These are phyloP conservation scores for Mucuna pruriens DNA, from an alignment of 306 rosid genomes.

Conservation along the genomic window DNA sequence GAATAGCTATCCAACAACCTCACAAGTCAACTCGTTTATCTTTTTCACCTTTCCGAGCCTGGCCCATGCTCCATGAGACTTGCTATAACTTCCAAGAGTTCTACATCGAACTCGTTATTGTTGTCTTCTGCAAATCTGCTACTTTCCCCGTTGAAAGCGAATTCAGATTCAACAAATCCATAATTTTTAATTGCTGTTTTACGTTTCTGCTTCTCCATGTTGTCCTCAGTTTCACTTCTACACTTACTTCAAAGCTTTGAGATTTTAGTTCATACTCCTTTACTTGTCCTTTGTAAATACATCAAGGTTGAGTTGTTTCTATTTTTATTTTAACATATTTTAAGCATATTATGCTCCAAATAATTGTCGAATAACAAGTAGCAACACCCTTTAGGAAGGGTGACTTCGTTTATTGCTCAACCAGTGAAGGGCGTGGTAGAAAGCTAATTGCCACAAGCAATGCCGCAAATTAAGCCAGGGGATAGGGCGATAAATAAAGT, in stretches of 20 bases:
- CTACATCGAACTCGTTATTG: background rate
- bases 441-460: background rate
- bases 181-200: background rate
- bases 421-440: background rate
- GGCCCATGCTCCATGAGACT: background rate
- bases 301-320: background rate
- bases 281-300: background rate
- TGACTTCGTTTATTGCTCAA: too few relatives aligned
- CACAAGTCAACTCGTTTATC: too few relatives aligned
- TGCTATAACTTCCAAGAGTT: background rate
- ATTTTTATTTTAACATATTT: background rate
- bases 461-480: background rate
- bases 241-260: background rate
- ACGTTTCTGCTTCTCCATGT: background rate
- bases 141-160: background rate
- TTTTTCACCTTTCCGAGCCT: too few relatives aligned
- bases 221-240: background rate
- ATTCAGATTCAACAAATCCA: background rate
- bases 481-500: background rate
- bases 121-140: background rate
- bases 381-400: too few relatives aligned
- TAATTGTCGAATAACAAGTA: too few relatives aligned
- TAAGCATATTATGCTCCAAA: background rate
- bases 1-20: too few relatives aligned
- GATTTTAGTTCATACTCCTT: background rate